Percentiles rank a stretch among this genome's conserved stretches.
Conservation (phyloP, 2,329 filamentous ascomycete species). For the Metarhizium guizhouense region DNA sequence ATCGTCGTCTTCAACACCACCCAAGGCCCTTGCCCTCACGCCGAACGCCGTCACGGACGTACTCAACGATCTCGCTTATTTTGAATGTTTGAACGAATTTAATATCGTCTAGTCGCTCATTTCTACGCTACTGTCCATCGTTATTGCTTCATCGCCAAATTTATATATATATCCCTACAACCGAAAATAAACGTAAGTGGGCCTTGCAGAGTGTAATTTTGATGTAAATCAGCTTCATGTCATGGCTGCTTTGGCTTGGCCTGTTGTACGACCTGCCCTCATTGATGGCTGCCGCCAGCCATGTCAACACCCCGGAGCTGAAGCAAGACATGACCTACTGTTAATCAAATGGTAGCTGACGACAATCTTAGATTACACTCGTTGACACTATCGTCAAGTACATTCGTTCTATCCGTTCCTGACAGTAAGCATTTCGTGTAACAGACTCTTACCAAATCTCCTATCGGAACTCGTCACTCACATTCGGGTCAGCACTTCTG, state of each 20-base stretch:
- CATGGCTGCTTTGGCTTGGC: background rate
- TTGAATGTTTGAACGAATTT: constrained; percentile 15
- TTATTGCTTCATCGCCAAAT: constrained; percentile 4
- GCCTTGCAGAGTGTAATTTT: background rate
- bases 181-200: constrained; percentile 12
- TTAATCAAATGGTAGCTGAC: background rate
- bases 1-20: constrained; percentile 15
- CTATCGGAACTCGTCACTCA: background rate
- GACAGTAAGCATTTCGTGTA: constrained; percentile 27
- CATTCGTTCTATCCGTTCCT: constrained; percentile 45
- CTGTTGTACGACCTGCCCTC: background rate
- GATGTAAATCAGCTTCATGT: background rate
- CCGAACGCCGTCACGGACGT: constrained; percentile 14
- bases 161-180: constrained; percentile 7
- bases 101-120: constrained; percentile 39
- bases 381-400: constrained; percentile 49
- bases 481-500: background rate
- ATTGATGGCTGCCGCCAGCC: background rate
- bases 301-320: background rate
- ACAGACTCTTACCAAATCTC: background rate
- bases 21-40: constrained; percentile 7
- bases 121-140: constrained; percentile 14
- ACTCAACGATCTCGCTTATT: constrained; percentile 17
- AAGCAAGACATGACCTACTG: background rate
- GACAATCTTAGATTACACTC: constrained; percentile 29